Conservation (phyloP, 768 basidiomycete genomes). For the Boletus pseudopeckii region DNA sequence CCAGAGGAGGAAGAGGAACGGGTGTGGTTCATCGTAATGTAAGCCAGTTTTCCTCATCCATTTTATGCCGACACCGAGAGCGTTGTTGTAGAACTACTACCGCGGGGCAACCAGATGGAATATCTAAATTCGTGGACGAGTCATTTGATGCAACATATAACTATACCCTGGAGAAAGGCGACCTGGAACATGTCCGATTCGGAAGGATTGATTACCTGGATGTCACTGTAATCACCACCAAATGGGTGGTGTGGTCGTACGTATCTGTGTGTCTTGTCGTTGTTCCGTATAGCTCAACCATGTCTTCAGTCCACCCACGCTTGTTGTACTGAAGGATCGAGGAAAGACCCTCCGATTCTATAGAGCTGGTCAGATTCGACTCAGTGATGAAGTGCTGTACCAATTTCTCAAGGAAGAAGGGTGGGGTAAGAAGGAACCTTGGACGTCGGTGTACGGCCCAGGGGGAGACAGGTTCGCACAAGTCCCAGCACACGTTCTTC, state of each 20-base stretch:
- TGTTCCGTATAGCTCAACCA: neutral
- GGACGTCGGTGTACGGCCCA: constrained; percentile 67
- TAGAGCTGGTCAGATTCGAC: constrained; percentile 56
- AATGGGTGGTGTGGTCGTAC: constrained; percentile 84
- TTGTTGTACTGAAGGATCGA: constrained; percentile 68
- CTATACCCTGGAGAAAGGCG: constrained; percentile 51
- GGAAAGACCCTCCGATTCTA: constrained; percentile 84
- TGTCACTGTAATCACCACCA: constrained; percentile 79
- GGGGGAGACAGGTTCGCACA: constrained; percentile 65
- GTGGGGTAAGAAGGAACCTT: constrained; percentile 63
- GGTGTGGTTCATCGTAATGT: constrained; percentile 81
- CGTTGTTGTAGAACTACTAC: constrained; percentile 49
- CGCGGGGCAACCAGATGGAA: constrained; percentile 53
- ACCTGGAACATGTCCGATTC: constrained; percentile 72
- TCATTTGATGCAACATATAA: constrained; percentile 76
- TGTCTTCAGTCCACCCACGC: constrained; percentile 61
- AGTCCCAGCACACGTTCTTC: neutral
- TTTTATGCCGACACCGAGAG: neutral
- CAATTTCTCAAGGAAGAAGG: constrained; percentile 62
- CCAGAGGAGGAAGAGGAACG: constrained; percentile 63
- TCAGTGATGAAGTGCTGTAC: constrained; percentile 57
- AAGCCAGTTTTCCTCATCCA: constrained; percentile 25
- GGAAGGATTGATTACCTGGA: constrained; percentile 86
- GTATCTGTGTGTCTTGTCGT: constrained; percentile 25
- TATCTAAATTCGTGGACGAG: constrained; percentile 69